Evolutionary conservation across 2,329 filamentous ascomycete species (phyloP).

Genomic region (Talaromyces sp.): DNA sequence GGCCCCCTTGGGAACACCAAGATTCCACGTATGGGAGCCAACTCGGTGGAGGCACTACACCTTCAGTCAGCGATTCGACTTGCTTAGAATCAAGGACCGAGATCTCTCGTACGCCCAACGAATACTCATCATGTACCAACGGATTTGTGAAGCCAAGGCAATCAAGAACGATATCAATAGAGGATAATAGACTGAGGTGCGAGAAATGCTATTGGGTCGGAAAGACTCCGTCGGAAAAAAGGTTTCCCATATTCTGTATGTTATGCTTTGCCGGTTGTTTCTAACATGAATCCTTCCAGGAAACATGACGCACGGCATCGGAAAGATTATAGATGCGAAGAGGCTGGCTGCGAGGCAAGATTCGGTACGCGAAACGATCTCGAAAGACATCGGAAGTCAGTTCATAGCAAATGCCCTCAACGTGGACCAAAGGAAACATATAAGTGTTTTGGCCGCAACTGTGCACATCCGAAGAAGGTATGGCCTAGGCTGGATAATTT

Average conservation of each 20-base stretch:
- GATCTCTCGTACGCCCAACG: background rate
- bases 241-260: conserved; percentile 24
- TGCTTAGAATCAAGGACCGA: background rate
- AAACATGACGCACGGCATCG: conserved; percentile 71
- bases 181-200: conserved; percentile 29
- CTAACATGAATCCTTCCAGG: conserved; percentile 44
- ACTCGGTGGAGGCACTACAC: conserved; percentile 20
- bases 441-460: conserved; percentile 57
- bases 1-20: conserved; percentile 19
- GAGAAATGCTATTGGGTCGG: conserved; percentile 49
- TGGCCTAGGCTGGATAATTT: conserved; percentile 89
- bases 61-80: background rate
- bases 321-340: conserved; percentile 62
- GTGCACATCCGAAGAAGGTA: conserved; percentile 59
- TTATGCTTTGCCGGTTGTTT: background rate
- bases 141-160: background rate
- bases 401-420: conserved; percentile 55
- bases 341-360: conserved; percentile 59
- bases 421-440: conserved; percentile 52
- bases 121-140: background rate
- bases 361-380: conserved; percentile 81
- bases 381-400: conserved; percentile 69
- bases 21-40: conserved; percentile 39
- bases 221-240: conserved; percentile 41
- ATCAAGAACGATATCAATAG: background rate